Evolutionary conservation across 2,329 filamentous ascomycete genomes (phyloP), one percentile per base, ranked within the genome.

Genomic region (Pseudofabraea citricarpa): DNA sequence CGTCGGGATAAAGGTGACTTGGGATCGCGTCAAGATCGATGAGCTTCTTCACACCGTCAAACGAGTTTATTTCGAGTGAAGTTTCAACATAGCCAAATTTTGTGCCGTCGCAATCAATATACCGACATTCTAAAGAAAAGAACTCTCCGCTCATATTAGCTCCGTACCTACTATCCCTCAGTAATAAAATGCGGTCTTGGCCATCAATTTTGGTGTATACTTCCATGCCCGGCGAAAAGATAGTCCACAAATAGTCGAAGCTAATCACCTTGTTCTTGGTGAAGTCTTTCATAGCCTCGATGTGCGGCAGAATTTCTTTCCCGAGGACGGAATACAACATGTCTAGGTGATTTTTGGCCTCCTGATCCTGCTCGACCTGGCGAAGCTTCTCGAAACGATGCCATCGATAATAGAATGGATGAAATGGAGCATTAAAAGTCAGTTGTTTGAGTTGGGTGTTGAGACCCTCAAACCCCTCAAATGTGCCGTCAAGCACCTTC

Each of bases 231-330:
- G 49, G 49, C 3, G 41, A 24, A 40, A 51, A 52, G 12, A 52
- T 46, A 9, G 66, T 69, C 68, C 68, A 72, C 2, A 72, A 56
- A 35, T 64, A 56, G 15, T 66, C 58, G 44, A 66, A 72, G 3
- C 61, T 66, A 55, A 68, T 66, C 27, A 68, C 62, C 6, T 57
- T 53, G 44, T 68, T 64, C 36, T 54, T 61, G 31, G 60, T 61
- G 55, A 66, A 60, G 26, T 55, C 52, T 1, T 46, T 35, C 44
- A 50, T 48, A 1, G 32, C 44, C n/a, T 49, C 50, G 18, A 52
- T 49, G 7, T 42, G 44, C 13, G 42, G 45, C 15, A 38, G 37
- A 24, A 54, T 39, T 44, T 65, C 63, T 10, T 50, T 46, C 2
- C 56, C 42, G 9, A 64, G 58, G 35, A 62, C 58, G 33, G 55